Base-by-base conservation (phyloP, 257 asterid genomes). In the Orobanche coerulescens region DNA sequence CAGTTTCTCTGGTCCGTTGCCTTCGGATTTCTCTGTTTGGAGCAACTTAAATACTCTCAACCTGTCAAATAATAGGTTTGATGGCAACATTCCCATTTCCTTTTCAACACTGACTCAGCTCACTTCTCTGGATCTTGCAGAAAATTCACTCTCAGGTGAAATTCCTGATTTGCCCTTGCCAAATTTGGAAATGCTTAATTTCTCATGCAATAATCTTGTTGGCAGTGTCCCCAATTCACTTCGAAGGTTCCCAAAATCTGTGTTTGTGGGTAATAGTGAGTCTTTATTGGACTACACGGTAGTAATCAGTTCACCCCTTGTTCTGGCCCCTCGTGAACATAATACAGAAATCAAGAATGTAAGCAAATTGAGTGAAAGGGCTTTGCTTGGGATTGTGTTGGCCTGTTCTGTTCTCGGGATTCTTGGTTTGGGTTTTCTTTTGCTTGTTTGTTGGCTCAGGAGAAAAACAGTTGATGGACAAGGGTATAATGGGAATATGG, bases 21-120 rank as follows among this genome's bases (percentile, higher is more conserved):
- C 90, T 67, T 58, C 49, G 28, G 79, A 85, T 83, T 85, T 81
- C 73, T 81, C 92, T 14, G 77, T 73, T 22, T 88, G 94, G 96
- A 72, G 42, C 55, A 79, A 78, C 22, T 78, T 88, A 12, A 79
- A 75, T 11, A 57, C 69, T 66, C 36, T 85, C 42, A 68, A 88
- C 42, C 69, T 88, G 70, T 88, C 92, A 19, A 55, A 80, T 54
- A 88, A 88, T 53, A 58, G 54, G 43, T 85, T 88, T 64, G 79
- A 39, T 65, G 96, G 92, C 22, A 60, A 42, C 39, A 64, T 87
- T 59, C 85, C 94, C 33, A 5, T 10, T 39, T 84, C 94, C 0
- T 46, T 87, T 22, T 82, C 91, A 28, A 70, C 72, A 51, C 79
- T 75, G 79, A 78, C 55, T 53, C 78, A 64, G 57, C 84, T 87